phyloP scores from a whole-genome alignment of 306 rosid species.

The Acacia confusa region DNA sequence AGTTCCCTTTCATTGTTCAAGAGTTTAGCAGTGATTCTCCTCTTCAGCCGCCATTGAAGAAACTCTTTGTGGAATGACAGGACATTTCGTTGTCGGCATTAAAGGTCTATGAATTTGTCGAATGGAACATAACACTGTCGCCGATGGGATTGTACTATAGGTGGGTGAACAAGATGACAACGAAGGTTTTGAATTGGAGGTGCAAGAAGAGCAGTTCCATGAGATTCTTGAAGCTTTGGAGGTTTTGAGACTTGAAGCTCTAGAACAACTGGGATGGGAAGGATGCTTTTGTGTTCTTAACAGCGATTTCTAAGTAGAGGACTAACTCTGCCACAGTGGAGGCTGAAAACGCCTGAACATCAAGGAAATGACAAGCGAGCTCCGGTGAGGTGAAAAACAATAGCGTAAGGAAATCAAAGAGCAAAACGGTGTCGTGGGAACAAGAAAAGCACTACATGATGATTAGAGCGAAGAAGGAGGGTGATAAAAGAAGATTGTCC shows the following conservation, averaged over 20 bases:
- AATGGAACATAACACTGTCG: slow-evolving; percentile 24
- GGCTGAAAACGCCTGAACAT: not conserved
- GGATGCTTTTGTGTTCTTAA: slow-evolving; percentile 69
- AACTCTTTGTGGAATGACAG: slow-evolving; percentile 47
- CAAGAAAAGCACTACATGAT: slow-evolving; percentile 68
- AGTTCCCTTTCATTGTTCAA: slow-evolving; percentile 52
- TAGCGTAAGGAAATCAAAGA: slow-evolving; percentile 25
- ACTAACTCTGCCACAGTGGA: not conserved
- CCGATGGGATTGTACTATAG: slow-evolving; percentile 62
- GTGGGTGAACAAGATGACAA: slow-evolving; percentile 53
- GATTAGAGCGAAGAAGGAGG: slow-evolving; percentile 64
- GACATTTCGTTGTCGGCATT: slow-evolving; percentile 27
- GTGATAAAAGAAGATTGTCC: slow-evolving; percentile 63
- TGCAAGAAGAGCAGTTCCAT: slow-evolving; percentile 69
- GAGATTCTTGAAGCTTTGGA: slow-evolving; percentile 77
- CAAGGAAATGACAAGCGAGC: not conserved
- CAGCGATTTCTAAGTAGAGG: not conserved
- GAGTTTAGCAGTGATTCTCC: slow-evolving; percentile 25
- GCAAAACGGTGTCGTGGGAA: slow-evolving; percentile 49
- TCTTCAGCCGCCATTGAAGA: slow-evolving; percentile 50
- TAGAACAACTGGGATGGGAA: slow-evolving; percentile 85
- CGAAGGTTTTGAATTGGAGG: not conserved
- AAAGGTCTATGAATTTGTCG: slow-evolving; percentile 36
- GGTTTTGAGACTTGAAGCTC: slow-evolving; percentile 54
- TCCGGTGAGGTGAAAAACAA: slow-evolving; percentile 11